Percentiles rank a stretch among this genome's conserved stretches.
phyloP scores from a whole-genome alignment of 2,329 filamentous ascomycete species.

The Geosmithia flava region DNA sequence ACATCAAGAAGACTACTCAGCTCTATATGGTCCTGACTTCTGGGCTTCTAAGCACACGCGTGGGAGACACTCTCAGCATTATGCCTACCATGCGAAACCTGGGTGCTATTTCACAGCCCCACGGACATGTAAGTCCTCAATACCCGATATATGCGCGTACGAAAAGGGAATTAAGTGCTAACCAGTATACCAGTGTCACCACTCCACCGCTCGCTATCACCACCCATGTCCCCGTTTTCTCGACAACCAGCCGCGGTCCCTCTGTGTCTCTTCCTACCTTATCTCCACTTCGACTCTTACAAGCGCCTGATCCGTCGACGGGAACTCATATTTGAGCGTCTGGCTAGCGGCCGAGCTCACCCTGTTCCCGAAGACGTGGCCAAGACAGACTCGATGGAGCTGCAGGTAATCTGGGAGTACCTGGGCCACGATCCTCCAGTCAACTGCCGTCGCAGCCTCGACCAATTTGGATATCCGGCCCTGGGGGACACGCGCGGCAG shows the following conservation, averaged over 20 bases:
- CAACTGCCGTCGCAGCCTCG: conserved; percentile 48
- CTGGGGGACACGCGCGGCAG: conserved; percentile 45
- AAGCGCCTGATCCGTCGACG: conserved; percentile 42
- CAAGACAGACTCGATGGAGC: conserved; percentile 40
- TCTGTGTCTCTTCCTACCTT: conserved; percentile 41
- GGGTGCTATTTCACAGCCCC: conserved; percentile 32
- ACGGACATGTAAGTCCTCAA: conserved; percentile 14
- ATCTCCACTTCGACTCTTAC: conserved; percentile 55
- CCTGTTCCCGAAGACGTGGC: conserved; percentile 43
- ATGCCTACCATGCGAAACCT: conserved; percentile 35
- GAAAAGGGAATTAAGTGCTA: background rate
- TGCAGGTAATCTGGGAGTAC: conserved; percentile 50
- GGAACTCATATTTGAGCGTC: conserved; percentile 37
- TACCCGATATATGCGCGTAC: background rate
- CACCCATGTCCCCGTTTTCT: conserved; percentile 14
- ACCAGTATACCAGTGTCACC: conserved; percentile 18
- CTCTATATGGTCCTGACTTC: conserved; percentile 31
- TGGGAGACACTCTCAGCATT: conserved; percentile 34
- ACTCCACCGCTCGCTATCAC: conserved; percentile 8
- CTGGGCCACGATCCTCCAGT: conserved; percentile 48
- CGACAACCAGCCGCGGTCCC: conserved; percentile 16
- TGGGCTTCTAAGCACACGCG: conserved; percentile 35
- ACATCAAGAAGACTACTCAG: conserved; percentile 21
- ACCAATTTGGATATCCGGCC: conserved; percentile 52
- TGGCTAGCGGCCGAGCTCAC: conserved; percentile 38